Evolutionary conservation across 1,284 basidiomycete genomes (phyloP).

Genomic region (Sporisorium sorghi): DNA sequence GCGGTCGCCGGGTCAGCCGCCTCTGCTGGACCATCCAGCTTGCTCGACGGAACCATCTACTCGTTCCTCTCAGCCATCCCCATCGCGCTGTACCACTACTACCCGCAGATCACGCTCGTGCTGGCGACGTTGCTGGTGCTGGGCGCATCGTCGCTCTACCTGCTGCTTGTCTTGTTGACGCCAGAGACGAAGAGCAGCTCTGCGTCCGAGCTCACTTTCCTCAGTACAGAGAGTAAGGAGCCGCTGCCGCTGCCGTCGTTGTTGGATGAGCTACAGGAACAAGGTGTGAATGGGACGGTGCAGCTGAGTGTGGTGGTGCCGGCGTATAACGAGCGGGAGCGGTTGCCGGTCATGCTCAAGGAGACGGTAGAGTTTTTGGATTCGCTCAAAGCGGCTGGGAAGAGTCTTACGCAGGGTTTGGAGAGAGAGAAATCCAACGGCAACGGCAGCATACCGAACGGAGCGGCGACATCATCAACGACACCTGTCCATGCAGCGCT

Average conservation of each 20-base stretch:
- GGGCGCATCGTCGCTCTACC: conserved; percentile 20
- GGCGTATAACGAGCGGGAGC: conserved; percentile 86
- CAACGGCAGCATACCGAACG: conserved; percentile 2
- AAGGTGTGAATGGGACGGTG: conserved; percentile 36
- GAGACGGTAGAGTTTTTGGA: conserved; percentile 74
- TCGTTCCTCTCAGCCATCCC: conserved; percentile 37
- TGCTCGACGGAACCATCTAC: conserved; percentile 39
- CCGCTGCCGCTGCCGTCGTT: conserved; percentile 24
- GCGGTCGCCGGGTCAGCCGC: conserved; percentile 26
- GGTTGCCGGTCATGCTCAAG: conserved; percentile 84
- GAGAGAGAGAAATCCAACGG: conserved; percentile 3
- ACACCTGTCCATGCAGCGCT: conserved; percentile 21
- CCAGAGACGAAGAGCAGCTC: conserved; percentile 23
- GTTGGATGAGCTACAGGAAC: conserved; percentile 9
- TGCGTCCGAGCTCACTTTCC: conserved; percentile 25
- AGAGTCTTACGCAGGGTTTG: conserved; percentile 22
- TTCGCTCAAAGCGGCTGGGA: conserved; percentile 59
- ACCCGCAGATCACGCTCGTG: conserved; percentile 27
- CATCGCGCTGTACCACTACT: conserved; percentile 45
- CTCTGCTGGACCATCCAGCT: conserved; percentile 10
- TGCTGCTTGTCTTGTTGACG: conserved; percentile 27
- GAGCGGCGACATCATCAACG: not conserved
- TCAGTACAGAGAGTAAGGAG: conserved; percentile 4
- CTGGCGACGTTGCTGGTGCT: conserved; percentile 15
- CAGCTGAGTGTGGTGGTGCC: conserved; percentile 83